Conservation (phyloP, 2,329 filamentous ascomycete species). For the Alternaria sp. region DNA sequence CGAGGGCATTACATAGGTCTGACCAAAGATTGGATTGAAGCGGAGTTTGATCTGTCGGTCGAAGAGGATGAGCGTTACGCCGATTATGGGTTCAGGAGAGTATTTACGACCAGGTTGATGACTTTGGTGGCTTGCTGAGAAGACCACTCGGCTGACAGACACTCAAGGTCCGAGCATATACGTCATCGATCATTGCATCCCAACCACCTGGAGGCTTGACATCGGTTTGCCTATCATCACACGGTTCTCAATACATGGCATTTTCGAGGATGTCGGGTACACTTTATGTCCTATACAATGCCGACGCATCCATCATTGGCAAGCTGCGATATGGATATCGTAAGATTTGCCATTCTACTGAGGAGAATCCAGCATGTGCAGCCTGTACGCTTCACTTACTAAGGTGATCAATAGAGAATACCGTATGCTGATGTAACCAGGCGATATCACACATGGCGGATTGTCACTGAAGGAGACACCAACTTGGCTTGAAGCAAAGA, state of each 20-base stretch:
- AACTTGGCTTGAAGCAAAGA: neutral
- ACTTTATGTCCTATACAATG: neutral
- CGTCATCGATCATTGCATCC: too few relatives aligned
- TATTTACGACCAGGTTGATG: too few relatives aligned
- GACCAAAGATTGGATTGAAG: too few relatives aligned
- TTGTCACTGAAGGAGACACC: neutral
- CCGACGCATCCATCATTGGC: slow-evolving; percentile 3
- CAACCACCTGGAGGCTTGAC: too few relatives aligned
- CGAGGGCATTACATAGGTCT: neutral
- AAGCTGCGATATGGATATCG: neutral
- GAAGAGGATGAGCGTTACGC: too few relatives aligned
- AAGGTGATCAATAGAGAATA: too few relatives aligned
- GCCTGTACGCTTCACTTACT: neutral
- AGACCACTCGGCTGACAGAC: too few relatives aligned
- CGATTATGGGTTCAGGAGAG: too few relatives aligned
- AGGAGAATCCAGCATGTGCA: slow-evolving; percentile 1
- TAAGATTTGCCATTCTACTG: slow-evolving; percentile 2
- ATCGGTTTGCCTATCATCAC: too few relatives aligned
- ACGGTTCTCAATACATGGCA: neutral
- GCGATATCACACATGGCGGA: slow-evolving; percentile 1
- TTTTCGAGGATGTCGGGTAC: neutral
- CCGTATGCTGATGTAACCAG: neutral
- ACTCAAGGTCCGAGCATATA: too few relatives aligned
- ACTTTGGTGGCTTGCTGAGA: too few relatives aligned
- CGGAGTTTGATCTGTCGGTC: too few relatives aligned